Evolutionary conservation across 192 early-diverging fungal genomes (phyloP), one percentile per base, ranked within the genome.

Genomic region (Podila horticola): DNA sequence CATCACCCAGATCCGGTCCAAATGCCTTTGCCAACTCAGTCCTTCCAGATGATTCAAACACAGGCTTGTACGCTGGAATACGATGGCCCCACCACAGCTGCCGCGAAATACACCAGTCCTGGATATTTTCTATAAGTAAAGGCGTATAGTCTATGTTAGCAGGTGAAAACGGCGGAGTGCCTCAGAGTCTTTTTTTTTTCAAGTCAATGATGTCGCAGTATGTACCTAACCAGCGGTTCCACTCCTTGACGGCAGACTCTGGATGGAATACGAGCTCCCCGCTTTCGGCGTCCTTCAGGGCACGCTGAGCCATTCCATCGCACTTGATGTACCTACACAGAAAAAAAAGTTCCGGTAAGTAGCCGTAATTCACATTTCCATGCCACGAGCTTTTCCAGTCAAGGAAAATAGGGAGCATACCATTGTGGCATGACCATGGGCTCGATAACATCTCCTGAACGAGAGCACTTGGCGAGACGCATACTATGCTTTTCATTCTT

Each of bases 71-170:
- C 6, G 94, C 93, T 12, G 97, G 97, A 52, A 99, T 92, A 38
- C 93, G 91, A 74, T 98, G 96, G 28, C 97, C 97, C 97, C 97
- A 99, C 97, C 97, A 99, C 66, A 99, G 84, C 79, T 99, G 97
- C 33, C 97, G 87, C 11, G 97, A 98, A 49, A 99, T 93, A 73
- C 97, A 99, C 97, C 97, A 99, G 82, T 99, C 97, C 71, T 97
- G 93, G 63, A 94, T 94, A 57, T 88, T 89, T 58, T 90, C 84
- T 82, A 74, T 17, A 51, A 4, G n/a, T 19, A 6, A 26, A 22
- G 2, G 5, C 5, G 52, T 6, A 55, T 24, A 24, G 6, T 2
- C 2, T 30, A 60, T 28, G 17, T 28, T 3, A 20, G 30, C 9
- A 7, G 59, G 33, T 26, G 41, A 29, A 33, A 29, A 60, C 15